Evolutionary conservation across 108 stramenopile species (phyloP).

Genomic region (Craspedostauros australis): DNA sequence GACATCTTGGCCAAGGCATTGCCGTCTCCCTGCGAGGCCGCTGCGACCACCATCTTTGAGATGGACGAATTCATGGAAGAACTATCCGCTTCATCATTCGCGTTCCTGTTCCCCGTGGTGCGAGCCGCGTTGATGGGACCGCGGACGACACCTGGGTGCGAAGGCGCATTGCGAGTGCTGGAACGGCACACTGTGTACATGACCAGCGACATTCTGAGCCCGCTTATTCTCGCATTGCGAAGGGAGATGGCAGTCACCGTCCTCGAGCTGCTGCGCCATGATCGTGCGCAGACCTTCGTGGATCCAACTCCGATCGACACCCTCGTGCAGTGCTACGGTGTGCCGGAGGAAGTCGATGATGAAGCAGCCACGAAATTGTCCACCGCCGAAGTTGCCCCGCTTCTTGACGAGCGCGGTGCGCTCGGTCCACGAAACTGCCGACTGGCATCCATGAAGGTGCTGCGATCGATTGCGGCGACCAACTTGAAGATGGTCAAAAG

Average conservation of each 20-base stretch:
- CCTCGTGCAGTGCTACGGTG: conserved; percentile 60
- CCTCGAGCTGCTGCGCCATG: conserved; percentile 71
- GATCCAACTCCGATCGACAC: conserved; percentile 77
- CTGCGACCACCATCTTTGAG: conserved; percentile 62
- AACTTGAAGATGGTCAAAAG: conserved; percentile 58
- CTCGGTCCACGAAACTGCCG: conserved; percentile 64
- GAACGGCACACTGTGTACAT: conserved; percentile 64
- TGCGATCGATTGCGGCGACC: conserved; percentile 47
- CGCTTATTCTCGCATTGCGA: conserved; percentile 41
- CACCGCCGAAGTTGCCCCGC: conserved; percentile 66
- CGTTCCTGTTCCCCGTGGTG: conserved; percentile 77
- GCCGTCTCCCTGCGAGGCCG: conserved; percentile 73
- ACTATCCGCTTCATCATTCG: conserved; percentile 75
- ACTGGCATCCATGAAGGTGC: conserved; percentile 65
- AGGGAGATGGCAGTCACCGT: conserved; percentile 71
- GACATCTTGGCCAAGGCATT: conserved; percentile 36
- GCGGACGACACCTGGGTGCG: conserved; percentile 73
- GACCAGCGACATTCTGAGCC: conserved; percentile 45
- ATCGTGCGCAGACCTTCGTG: conserved; percentile 69
- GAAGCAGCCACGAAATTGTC: conserved; percentile 30
- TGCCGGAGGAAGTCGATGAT: conserved; percentile 21
- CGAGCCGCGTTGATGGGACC: conserved; percentile 72
- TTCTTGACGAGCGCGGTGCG: conserved; percentile 75
- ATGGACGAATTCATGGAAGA: conserved; percentile 76
- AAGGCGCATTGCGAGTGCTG: conserved; percentile 67